Base-by-base conservation (phyloP, 108 stramenopile species). In the Cyclotella kingstonii region DNA sequence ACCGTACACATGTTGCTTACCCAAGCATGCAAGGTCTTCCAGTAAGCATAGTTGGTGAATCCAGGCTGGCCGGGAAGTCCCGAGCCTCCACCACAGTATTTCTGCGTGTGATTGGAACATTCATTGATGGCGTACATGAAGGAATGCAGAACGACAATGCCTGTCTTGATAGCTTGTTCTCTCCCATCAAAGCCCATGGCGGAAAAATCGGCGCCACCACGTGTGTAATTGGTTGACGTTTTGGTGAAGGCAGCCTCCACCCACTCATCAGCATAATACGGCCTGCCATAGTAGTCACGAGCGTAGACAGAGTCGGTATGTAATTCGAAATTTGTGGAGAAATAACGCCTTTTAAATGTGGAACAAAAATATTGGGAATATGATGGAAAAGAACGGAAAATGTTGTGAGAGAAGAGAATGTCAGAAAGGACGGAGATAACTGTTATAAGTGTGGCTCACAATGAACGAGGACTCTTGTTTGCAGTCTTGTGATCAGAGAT, bases 41-140 rank as follows among this genome's bases (percentile, higher is more conserved):
- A 86, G 72, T n/a, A n/a, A n/a, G n/a, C n/a, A n/a, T n/a, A n/a
- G n/a, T n/a, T n/a, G n/a, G n/a, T n/a, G n/a, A n/a, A n/a, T n/a
- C n/a, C n/a, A n/a, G n/a, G n/a, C n/a, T n/a, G n/a, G n/a, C 53
- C 19, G 39, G 35, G 5, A 21, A 34, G 8, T 54, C 53, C 19
- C 43, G n/a, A 6, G 19, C 43, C 43, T 54, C 53, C 8, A 54
- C n/a, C n/a, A n/a, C n/a, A n/a, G n/a, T n/a, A n/a, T n/a, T n/a
- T n/a, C n/a, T n/a, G n/a, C n/a, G n/a, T n/a, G n/a, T n/a, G n/a
- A n/a, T n/a, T n/a, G n/a, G n/a, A n/a, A n/a, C n/a, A 19, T 45
- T 81, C 78, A 7, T 80, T 69, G 41, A 88, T 71, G 59, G 79
- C 83, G 47, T 88, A 91, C 87, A 91, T 87, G 49, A 60, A 84